These are phyloP conservation scores for Apiospora saccharicola DNA, from an alignment of 2,329 filamentous ascomycete species.

Conservation along the genomic window DNA sequence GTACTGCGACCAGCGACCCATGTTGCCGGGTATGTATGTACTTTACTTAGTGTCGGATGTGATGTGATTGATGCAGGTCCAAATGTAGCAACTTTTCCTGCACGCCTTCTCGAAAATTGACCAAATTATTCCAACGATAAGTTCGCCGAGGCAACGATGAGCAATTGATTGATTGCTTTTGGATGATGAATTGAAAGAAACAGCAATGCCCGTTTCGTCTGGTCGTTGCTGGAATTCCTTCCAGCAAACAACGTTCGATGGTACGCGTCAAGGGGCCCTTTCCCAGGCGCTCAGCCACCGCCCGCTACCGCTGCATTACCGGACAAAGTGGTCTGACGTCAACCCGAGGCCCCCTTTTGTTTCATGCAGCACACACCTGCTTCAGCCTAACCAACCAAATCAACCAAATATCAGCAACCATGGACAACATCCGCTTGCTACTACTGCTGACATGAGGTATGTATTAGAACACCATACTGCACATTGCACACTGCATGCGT, in stretches of 20 bases:
- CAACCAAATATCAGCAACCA: not conserved
- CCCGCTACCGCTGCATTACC: slow-evolving; percentile 6
- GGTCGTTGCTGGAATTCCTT: not conserved
- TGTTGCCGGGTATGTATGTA: slow-evolving; percentile 23
- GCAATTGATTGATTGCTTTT: not conserved
- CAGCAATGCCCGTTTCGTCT: not conserved
- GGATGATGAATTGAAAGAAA: not conserved
- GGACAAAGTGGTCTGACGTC: slow-evolving; percentile 18
- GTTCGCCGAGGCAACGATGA: no score
- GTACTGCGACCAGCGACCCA: slow-evolving; percentile 45
- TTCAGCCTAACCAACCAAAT: not conserved
- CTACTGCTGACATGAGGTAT: no score
- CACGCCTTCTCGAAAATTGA: not conserved
- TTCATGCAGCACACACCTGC: not conserved
- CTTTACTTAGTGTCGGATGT: not conserved
- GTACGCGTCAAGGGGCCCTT: slow-evolving; percentile 8
- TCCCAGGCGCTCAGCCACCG: not conserved
- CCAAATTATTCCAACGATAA: not conserved
- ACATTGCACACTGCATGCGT: not conserved
- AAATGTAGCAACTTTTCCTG: not conserved
- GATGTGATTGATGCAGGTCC: not conserved
- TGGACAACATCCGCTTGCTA: not conserved
- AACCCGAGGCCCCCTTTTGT: slow-evolving; percentile 14
- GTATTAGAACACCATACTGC: not conserved
- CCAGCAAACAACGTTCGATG: slow-evolving; percentile 8